Evolutionary conservation across 129 eudicot genomes (phyloP).

Genomic region (Pseudognaphalium luteoalbum): DNA sequence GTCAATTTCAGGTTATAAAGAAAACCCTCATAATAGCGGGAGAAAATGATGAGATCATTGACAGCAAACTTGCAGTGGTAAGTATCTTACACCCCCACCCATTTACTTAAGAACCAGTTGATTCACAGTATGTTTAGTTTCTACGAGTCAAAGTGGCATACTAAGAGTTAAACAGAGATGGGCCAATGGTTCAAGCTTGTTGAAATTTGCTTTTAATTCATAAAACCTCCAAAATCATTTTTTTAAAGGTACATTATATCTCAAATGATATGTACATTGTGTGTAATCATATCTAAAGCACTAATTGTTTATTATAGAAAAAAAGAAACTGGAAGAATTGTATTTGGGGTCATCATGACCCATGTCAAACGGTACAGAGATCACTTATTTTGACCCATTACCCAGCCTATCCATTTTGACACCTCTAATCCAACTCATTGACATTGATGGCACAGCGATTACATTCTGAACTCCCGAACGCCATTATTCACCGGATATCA

Average conservation of each 20-base stretch:
- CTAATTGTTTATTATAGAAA: background rate
- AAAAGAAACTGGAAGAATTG: background rate
- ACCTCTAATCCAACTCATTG: background rate
- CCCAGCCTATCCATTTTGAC: background rate
- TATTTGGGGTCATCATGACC: background rate
- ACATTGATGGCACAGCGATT: constrained; percentile 46
- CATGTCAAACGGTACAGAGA: background rate
- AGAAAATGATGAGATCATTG: constrained; percentile 74
- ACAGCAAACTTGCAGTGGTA: constrained; percentile 76
- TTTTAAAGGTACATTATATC: background rate
- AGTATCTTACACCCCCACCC: constrained; percentile 16
- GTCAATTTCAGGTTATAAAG: constrained; percentile 54
- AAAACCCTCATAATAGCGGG: constrained; percentile 75
- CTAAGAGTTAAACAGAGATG: background rate
- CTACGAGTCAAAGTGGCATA: background rate
- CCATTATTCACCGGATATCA: constrained; percentile 68
- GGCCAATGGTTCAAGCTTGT: background rate
- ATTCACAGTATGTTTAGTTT: background rate
- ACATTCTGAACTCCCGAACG: constrained; percentile 68
- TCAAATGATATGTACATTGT: background rate
- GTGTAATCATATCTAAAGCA: background rate
- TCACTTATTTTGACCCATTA: background rate
- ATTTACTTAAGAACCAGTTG: background rate
- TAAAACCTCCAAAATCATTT: background rate
- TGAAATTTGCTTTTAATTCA: background rate